phyloP scores from a whole-genome alignment of 108 stramenopile species.

The Pseudonitzschia multiseries region DNA sequence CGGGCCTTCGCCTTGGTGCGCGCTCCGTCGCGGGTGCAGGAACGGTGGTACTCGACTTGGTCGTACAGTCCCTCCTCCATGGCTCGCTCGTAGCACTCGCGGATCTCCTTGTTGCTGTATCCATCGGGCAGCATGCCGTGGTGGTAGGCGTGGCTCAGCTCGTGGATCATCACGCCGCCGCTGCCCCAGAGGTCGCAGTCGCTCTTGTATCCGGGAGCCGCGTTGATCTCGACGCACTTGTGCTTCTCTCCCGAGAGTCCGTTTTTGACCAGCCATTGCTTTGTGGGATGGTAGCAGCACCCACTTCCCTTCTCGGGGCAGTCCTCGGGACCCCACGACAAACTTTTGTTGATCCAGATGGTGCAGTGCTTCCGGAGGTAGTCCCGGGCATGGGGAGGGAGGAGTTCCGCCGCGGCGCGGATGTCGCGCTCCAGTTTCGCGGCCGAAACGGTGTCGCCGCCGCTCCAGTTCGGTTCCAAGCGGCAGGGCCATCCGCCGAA shows the following conservation, averaged over 20 bases:
- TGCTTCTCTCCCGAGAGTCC: slow-evolving; percentile 56
- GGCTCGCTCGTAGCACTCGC: slow-evolving; percentile 64
- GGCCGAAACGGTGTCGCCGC: slow-evolving; percentile 28
- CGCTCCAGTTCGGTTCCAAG: slow-evolving; percentile 38
- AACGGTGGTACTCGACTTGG: slow-evolving; percentile 53
- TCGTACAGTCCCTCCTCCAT: slow-evolving; percentile 86
- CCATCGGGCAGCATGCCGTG: slow-evolving; percentile 57
- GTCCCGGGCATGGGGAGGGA: slow-evolving; percentile 54
- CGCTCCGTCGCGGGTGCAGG: slow-evolving; percentile 26
- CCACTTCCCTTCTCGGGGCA: slow-evolving; percentile 54
- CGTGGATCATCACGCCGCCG: slow-evolving; percentile 83
- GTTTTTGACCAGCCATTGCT: slow-evolving; percentile 57
- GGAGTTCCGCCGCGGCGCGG: slow-evolving; percentile 31
- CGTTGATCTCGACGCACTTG: slow-evolving; percentile 75
- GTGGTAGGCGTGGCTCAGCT: slow-evolving; percentile 87
- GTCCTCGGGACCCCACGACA: slow-evolving; percentile 62
- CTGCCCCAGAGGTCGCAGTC: slow-evolving; percentile 76
- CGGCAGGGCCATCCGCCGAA: slow-evolving; percentile 67
- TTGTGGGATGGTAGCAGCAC: slow-evolving; percentile 74
- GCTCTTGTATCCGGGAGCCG: slow-evolving; percentile 47
- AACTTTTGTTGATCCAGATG: slow-evolving; percentile 67
- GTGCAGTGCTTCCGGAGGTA: slow-evolving; percentile 52
- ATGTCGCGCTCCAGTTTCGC: slow-evolving; percentile 55
- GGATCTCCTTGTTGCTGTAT: slow-evolving; percentile 72
- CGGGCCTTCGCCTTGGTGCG: slow-evolving; percentile 39